Conservation (phyloP, 345 rosid species). For the Jatropha curcas region DNA sequence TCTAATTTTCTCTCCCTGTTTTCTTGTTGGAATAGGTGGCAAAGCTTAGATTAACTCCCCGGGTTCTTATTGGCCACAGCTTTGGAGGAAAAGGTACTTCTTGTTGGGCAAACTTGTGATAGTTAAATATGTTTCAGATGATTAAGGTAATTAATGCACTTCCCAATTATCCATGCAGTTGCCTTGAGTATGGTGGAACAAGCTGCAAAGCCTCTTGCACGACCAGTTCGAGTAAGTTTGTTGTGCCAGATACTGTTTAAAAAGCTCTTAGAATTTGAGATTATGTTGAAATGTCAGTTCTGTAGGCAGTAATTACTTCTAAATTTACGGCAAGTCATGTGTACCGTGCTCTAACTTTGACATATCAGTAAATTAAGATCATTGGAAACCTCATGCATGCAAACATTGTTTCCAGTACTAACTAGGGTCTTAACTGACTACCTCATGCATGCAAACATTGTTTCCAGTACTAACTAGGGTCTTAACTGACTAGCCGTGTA, state of each 20-base stretch:
- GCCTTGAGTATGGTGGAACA: constrained; percentile 96
- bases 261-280: constrained; percentile 10
- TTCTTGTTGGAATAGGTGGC: constrained; percentile 49
- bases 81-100: constrained; percentile 94
- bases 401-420: neutral
- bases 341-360: neutral
- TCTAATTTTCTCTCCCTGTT: constrained; percentile 4
- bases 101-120: neutral
- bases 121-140: constrained; percentile 18
- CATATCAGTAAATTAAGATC: neutral
- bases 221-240: constrained; percentile 74
- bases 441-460: neutral
- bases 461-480: neutral
- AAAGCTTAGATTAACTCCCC: constrained; percentile 78
- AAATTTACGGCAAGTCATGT: neutral
- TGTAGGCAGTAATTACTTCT: constrained; percentile 3
- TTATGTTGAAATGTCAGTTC: constrained; percentile 15
- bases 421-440: neutral
- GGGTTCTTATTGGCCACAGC: constrained; percentile 91
- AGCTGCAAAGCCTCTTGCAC: constrained; percentile 96
- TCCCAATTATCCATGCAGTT: constrained; percentile 51
- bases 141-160: constrained; percentile 26
- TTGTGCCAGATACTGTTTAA: constrained; percentile 2
- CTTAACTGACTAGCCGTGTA: too few relatives aligned
- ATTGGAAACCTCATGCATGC: neutral